These are phyloP conservation scores for Sclerotinia borealis DNA, from an alignment of 2,329 filamentous ascomycete genomes.

Conservation along the genomic window DNA sequence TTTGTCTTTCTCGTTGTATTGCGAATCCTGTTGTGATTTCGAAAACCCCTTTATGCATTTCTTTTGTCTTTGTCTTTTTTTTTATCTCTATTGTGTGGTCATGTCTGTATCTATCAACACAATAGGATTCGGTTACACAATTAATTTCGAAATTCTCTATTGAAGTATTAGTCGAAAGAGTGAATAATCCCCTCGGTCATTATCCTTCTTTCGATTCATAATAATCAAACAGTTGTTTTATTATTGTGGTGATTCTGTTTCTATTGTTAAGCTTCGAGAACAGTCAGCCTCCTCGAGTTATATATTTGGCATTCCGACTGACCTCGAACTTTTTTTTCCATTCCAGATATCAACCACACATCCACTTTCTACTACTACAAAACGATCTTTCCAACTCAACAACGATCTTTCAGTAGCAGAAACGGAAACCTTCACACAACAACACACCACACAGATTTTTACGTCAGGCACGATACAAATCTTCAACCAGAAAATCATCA, in stretches of 20 bases:
- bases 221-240: neutral
- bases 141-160: neutral
- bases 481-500: conserved; percentile 29
- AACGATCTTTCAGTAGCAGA: neutral
- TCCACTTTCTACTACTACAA: neutral
- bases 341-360: conserved; percentile 1
- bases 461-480: conserved; percentile 27
- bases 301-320: conserved; percentile 1
- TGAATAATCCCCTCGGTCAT: neutral
- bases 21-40: neutral
- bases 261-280: neutral
- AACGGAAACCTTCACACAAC: neutral
- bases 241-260: neutral
- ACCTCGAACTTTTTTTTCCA: neutral
- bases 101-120: neutral
- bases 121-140: neutral
- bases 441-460: conserved; percentile 15
- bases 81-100: neutral
- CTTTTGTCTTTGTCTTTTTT: neutral
- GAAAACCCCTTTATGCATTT: neutral
- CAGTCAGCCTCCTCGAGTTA: neutral
- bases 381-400: neutral
- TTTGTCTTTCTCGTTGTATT: too few relatives aligned
- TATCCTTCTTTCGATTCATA: neutral
- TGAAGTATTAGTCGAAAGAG: neutral